Percentiles rank a stretch among this genome's conserved stretches.
Evolutionary conservation across 2,329 filamentous ascomycete genomes (phyloP).

Genomic region (Cladosporium sp.): DNA sequence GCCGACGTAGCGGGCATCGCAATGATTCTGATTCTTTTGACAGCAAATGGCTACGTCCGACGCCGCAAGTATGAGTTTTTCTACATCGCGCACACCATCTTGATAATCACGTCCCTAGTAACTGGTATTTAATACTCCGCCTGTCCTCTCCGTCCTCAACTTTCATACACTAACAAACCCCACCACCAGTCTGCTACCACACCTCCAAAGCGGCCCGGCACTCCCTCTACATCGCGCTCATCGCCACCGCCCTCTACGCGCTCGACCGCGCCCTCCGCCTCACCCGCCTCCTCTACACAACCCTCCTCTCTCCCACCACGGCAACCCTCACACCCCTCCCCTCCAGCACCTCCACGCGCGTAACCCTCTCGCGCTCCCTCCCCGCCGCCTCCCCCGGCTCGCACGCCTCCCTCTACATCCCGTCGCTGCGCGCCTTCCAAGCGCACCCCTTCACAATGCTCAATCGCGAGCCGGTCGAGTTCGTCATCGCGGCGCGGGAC

Average conservation of each 20-base stretch:
- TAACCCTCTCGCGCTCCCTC: constrained; percentile 16
- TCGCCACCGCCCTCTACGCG: constrained; percentile 16
- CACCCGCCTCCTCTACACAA: constrained; percentile 15
- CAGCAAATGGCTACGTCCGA: constrained; percentile 18
- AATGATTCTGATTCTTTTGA: constrained; percentile 20
- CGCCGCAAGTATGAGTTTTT: constrained; percentile 22
- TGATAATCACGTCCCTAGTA: constrained; percentile 17
- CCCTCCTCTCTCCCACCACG: constrained; percentile 14
- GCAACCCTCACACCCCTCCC: constrained; percentile 18
- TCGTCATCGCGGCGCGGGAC: constrained; percentile 18
- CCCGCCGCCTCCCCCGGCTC: constrained; percentile 15
- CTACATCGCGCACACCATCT: constrained; percentile 17
- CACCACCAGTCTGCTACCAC: constrained; percentile 18
- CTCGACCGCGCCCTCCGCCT: constrained; percentile 17
- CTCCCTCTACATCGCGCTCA: constrained; percentile 18
- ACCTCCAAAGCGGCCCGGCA: constrained; percentile 15
- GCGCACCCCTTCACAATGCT: constrained; percentile 23
- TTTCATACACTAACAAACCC: background rate
- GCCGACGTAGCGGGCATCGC: constrained; percentile 18
- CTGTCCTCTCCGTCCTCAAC: background rate
- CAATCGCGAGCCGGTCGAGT: constrained; percentile 13
- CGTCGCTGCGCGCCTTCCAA: constrained; percentile 14
- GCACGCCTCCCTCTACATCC: constrained; percentile 22
- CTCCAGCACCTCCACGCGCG: constrained; percentile 15
- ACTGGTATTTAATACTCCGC: constrained; percentile 13